Conservation (phyloP, 1,139 yeast genomes). For the Insectozyma bohioensis region DNA sequence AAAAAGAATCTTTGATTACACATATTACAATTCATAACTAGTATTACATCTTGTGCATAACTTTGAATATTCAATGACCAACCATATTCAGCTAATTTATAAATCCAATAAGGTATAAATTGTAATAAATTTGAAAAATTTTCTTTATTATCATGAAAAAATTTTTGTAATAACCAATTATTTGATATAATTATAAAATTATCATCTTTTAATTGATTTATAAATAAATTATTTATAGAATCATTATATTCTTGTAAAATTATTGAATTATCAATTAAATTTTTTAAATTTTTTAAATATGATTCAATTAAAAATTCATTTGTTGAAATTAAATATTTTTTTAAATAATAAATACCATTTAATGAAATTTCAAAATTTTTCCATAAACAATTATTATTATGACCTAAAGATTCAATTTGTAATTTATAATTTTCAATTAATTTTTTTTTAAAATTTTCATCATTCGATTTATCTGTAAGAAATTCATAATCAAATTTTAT, state of each 20-base stretch:
- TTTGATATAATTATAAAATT: conserved; percentile 28
- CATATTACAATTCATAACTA: conserved; percentile 34
- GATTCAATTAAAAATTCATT: conserved; percentile 26
- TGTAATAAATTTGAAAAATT: conserved; percentile 25
- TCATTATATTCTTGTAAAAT: conserved; percentile 18
- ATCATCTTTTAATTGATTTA: conserved; percentile 9
- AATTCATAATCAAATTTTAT: conserved; percentile 8
- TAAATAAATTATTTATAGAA: conserved; percentile 13
- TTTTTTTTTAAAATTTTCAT: conserved; percentile 21
- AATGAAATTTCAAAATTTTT: conserved; percentile 35
- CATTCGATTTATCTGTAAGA: conserved; percentile 6
- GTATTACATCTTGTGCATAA: conserved; percentile 26
- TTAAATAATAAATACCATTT: conserved; percentile 35
- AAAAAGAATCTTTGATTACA: conserved; percentile 39
- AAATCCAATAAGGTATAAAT: conserved; percentile 32
- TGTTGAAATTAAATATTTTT: conserved; percentile 35
- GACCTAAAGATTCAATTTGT: conserved; percentile 28
- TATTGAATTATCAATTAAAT: conserved; percentile 27
- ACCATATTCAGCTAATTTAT: conserved; percentile 34
- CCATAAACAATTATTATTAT: conserved; percentile 38
- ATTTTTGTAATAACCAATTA: conserved; percentile 28
- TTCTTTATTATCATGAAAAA: conserved; percentile 35
- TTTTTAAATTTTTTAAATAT: conserved; percentile 29
- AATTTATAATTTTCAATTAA: conserved; percentile 25
- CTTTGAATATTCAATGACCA: conserved; percentile 38